These are phyloP conservation scores for Venturia aucupariae DNA, from an alignment of 2,329 filamentous ascomycete species.

Conservation along the genomic window DNA sequence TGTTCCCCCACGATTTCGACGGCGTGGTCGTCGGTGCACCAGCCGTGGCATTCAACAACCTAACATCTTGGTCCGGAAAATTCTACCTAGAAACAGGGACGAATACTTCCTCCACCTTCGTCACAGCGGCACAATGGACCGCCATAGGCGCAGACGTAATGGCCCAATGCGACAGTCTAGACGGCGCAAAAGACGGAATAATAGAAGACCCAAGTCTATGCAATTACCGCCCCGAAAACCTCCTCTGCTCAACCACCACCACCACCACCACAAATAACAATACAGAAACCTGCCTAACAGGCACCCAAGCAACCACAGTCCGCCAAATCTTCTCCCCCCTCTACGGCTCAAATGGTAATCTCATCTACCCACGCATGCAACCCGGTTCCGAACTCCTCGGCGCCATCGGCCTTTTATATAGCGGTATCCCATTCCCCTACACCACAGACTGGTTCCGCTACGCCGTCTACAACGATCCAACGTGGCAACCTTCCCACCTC, in stretches of 20 bases:
- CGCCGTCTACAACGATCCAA: constrained; percentile 8
- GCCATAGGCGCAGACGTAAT: constrained; percentile 35
- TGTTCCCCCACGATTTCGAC: constrained; percentile 29
- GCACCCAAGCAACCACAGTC: constrained; percentile 8
- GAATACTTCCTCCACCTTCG: constrained; percentile 28
- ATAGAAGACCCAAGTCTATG: constrained; percentile 39
- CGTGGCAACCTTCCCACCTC: neutral
- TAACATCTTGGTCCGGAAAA: constrained; percentile 35
- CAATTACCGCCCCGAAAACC: constrained; percentile 32
- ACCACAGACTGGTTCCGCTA: constrained; percentile 9
- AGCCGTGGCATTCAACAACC: constrained; percentile 34
- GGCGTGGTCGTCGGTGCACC: constrained; percentile 24
- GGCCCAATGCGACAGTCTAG: constrained; percentile 41
- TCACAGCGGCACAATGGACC: constrained; percentile 33
- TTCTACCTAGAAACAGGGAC: constrained; percentile 34
- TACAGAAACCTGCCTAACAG: constrained; percentile 10
- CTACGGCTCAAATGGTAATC: neutral
- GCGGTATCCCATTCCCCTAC: neutral
- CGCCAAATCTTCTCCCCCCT: constrained; percentile 4
- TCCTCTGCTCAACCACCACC: constrained; percentile 24
- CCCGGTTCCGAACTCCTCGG: constrained; percentile 14
- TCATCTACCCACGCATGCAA: constrained; percentile 13
- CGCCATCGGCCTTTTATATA: neutral
- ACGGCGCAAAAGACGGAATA: constrained; percentile 41
- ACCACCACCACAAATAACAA: too few relatives aligned